Conservation (phyloP, 345 rosid genomes). For the Viola odorata region DNA sequence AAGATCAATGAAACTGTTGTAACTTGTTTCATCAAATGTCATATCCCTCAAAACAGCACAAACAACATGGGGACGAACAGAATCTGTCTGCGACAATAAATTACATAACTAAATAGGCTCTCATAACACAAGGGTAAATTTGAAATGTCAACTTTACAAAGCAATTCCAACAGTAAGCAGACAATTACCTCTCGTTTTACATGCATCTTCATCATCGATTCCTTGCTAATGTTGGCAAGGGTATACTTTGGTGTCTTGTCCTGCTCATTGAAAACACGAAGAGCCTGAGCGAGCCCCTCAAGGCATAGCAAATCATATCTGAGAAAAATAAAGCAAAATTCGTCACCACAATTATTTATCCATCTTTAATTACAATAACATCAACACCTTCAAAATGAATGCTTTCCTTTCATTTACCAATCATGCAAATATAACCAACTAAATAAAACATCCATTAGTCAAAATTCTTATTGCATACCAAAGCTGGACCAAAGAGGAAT, state of each 20-base stretch:
- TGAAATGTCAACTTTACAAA: conserved; percentile 15
- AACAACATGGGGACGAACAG: conserved; percentile 59
- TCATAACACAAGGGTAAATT: not conserved
- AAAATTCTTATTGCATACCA: too few relatives aligned
- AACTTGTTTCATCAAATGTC: conserved; percentile 73
- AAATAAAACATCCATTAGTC: too few relatives aligned
- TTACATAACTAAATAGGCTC: not conserved
- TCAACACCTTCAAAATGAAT: not conserved
- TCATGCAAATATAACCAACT: too few relatives aligned
- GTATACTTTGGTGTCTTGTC: conserved; percentile 50
- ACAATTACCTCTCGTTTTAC: conserved; percentile 61
- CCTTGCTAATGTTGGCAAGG: conserved; percentile 39
- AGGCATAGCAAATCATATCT: conserved; percentile 95
- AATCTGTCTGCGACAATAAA: conserved; percentile 46
- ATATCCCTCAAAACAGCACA: conserved; percentile 89
- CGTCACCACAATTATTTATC: not conserved
- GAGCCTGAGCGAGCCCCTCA: conserved; percentile 96
- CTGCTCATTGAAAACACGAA: conserved; percentile 63
- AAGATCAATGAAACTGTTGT: conserved; percentile 92
- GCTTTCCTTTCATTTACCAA: not conserved
- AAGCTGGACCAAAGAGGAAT: too few relatives aligned
- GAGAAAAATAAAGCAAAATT: conserved; percentile 4
- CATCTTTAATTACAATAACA: not conserved
- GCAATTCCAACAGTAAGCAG: not conserved
- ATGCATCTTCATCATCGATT: conserved; percentile 55